These are phyloP conservation scores for Cladorrhinum sp. DNA, from an alignment of 2,329 filamentous ascomycete genomes.

Conservation along the genomic window DNA sequence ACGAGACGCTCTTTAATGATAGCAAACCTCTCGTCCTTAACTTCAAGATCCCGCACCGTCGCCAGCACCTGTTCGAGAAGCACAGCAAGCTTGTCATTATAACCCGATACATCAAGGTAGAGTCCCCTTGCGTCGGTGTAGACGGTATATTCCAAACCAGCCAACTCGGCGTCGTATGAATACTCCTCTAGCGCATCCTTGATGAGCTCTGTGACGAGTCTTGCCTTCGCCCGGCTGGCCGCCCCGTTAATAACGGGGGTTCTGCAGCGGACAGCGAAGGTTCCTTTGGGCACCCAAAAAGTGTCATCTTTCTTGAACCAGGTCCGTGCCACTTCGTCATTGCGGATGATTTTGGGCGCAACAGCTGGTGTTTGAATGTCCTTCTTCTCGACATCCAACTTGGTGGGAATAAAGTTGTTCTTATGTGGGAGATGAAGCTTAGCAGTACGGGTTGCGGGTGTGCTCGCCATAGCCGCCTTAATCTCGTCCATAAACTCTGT, in stretches of 20 bases:
- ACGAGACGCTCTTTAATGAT: constrained; percentile 84
- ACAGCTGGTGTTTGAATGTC: constrained; percentile 73
- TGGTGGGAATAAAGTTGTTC: constrained; percentile 94
- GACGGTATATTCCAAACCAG: constrained; percentile 82
- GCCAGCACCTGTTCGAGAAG: constrained; percentile 84
- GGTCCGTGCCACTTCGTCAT: constrained; percentile 74
- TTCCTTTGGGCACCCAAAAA: constrained; percentile 97
- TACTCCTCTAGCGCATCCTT: constrained; percentile 88
- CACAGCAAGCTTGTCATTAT: constrained; percentile 94
- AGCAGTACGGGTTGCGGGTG: constrained; percentile 57
- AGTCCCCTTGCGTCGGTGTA: constrained; percentile 69
- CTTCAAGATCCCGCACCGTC: constrained; percentile 78
- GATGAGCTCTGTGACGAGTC: constrained; percentile 80
- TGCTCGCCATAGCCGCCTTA: constrained; percentile 57
- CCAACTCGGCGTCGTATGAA: constrained; percentile 91
- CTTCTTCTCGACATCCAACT: constrained; percentile 92
- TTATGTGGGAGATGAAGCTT: constrained; percentile 83
- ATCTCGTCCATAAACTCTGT: constrained; percentile 71
- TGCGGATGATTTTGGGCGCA: constrained; percentile 77
- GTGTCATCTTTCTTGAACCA: constrained; percentile 99
- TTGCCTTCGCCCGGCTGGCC: constrained; percentile 72
- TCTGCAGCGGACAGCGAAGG: constrained; percentile 74
- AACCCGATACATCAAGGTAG: constrained; percentile 77
- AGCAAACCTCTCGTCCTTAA: constrained; percentile 83
- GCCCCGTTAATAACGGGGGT: constrained; percentile 80